These are phyloP conservation scores for Aspergillus novofumigatus DNA, from an alignment of 2,329 filamentous ascomycete species.

Conservation along the genomic window DNA sequence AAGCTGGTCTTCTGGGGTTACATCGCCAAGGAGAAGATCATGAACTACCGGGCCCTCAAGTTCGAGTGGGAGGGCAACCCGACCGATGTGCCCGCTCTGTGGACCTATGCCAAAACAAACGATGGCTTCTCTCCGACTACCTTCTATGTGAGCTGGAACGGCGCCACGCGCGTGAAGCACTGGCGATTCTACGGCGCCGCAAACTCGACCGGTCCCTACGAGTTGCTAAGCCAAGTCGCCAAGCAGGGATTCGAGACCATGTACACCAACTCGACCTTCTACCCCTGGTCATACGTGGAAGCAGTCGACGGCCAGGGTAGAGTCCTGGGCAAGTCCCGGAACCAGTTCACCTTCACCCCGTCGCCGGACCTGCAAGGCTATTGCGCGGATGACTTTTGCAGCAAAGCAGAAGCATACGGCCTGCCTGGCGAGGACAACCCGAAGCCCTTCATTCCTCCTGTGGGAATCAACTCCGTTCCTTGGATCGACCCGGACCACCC, in stretches of 20 bases:
- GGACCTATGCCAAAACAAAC: slow-evolving; percentile 32
- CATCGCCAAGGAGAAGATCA: slow-evolving; percentile 30
- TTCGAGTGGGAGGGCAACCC: slow-evolving; percentile 41
- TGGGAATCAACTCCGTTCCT: slow-evolving; percentile 29
- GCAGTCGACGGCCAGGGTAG: slow-evolving; percentile 31
- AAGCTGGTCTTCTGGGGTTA: slow-evolving; percentile 36
- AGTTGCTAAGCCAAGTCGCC: slow-evolving; percentile 21
- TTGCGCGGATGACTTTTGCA: slow-evolving; percentile 27
- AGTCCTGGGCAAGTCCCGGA: slow-evolving; percentile 30
- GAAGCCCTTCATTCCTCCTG: slow-evolving; percentile 25
- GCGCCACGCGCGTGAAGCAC: slow-evolving; percentile 33
- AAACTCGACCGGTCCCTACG: slow-evolving; percentile 30
- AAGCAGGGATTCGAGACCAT: slow-evolving; percentile 40
- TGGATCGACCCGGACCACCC: slow-evolving; percentile 28
- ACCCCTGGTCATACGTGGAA: slow-evolving; percentile 32
- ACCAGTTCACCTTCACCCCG: slow-evolving; percentile 35
- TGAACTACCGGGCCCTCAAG: slow-evolving; percentile 43
- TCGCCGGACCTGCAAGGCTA: slow-evolving; percentile 30
- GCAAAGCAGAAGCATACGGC: slow-evolving; percentile 27
- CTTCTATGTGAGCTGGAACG: slow-evolving; percentile 41
- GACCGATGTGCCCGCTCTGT: slow-evolving; percentile 39
- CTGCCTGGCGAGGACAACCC: slow-evolving; percentile 25
- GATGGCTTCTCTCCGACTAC: slow-evolving; percentile 24
- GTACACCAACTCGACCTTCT: slow-evolving; percentile 27
- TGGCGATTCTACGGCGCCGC: slow-evolving; percentile 35